Conservation (phyloP, 1,284 basidiomycete species). For the Naganishia sp. region DNA sequence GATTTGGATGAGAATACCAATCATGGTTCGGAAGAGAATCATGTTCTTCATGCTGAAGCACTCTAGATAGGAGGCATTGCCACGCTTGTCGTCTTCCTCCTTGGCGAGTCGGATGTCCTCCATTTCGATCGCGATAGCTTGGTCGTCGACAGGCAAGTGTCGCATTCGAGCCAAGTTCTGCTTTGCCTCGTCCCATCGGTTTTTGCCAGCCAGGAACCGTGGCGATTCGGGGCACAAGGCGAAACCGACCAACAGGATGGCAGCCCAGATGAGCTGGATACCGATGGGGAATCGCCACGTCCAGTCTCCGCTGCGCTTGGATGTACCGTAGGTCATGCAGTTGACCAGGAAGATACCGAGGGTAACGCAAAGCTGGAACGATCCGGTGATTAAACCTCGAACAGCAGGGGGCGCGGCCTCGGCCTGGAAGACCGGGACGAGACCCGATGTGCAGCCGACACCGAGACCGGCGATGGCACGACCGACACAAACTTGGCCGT, state of each 20-base stretch:
- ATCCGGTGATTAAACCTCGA: constrained; percentile 49
- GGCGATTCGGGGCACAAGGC: constrained; percentile 55
- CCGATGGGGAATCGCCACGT: constrained; percentile 48
- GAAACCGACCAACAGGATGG: constrained; percentile 51
- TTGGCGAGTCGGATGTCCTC: constrained; percentile 48
- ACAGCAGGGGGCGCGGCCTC: constrained; percentile 48
- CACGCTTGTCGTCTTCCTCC: constrained; percentile 47
- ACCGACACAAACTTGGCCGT: constrained; percentile 52
- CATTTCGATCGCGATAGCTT: constrained; percentile 49
- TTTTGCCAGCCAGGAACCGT: constrained; percentile 53
- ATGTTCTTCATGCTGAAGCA: constrained; percentile 54
- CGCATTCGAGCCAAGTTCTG: constrained; percentile 53
- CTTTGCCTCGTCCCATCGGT: constrained; percentile 50
- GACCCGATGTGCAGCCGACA: constrained; percentile 52
- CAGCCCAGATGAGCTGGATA: constrained; percentile 45
- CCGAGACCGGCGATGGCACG: constrained; percentile 53
- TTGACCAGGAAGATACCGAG: constrained; percentile 54
- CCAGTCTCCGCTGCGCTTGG: constrained; percentile 42
- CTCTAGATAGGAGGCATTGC: constrained; percentile 49
- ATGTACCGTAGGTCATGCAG: constrained; percentile 54
- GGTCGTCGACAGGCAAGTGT: constrained; percentile 47
- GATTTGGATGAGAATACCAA: constrained; percentile 48
- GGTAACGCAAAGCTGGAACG: constrained; percentile 56
- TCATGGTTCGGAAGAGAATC: constrained; percentile 53
- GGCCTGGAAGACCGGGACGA: constrained; percentile 56